A percentile compares a stretch with the other conserved stretches of the same genome.
phyloP scores from a whole-genome alignment of 2,329 filamentous ascomycete species.

The Hansfordia pulvinata region DNA sequence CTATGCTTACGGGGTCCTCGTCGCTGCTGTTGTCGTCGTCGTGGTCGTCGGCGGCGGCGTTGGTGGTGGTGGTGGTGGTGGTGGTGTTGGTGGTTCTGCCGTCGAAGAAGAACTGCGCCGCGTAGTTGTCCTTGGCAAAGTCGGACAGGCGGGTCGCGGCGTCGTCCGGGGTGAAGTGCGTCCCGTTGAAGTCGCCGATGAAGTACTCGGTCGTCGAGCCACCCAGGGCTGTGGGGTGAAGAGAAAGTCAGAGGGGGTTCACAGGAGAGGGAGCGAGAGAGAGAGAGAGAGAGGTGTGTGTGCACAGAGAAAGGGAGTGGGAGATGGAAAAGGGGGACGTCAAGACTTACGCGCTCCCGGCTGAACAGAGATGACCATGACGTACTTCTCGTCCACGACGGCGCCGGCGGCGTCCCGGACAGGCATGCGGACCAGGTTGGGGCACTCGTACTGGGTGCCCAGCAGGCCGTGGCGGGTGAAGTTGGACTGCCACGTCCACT shows the following conservation, averaged over 20 bases:
- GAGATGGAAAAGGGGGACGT: too few relatives aligned
- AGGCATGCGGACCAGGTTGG: conserved; percentile 44
- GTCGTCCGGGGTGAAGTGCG: conserved; percentile 37
- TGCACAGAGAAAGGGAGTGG: too few relatives aligned
- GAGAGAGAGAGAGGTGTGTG: too few relatives aligned
- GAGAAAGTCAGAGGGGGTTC: too few relatives aligned
- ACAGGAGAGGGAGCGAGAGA: too few relatives aligned
- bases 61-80: too few relatives aligned
- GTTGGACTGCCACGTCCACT: conserved; percentile 45
- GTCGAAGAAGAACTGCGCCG: conserved; percentile 42
- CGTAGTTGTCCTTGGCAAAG: conserved; percentile 40
- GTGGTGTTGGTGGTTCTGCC: too few relatives aligned
- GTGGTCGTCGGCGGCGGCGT: too few relatives aligned
- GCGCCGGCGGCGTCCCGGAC: conserved; percentile 16
- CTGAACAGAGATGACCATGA: conserved; percentile 39
- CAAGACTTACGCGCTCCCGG: conserved; percentile 44
- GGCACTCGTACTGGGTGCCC: conserved; percentile 48
- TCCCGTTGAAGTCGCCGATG: conserved; percentile 49
- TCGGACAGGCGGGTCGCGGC: conserved; percentile 24
- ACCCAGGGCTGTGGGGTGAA: too few relatives aligned
- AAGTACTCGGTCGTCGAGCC: conserved; percentile 43
- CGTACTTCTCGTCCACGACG: conserved; percentile 22
- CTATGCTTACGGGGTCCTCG: conserved; percentile 29
- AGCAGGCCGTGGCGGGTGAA: conserved; percentile 38
- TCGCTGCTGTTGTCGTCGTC: conserved; percentile 23